phyloP scores from a whole-genome alignment of 2,329 filamentous ascomycete species.

The Aspergillus sp. region DNA sequence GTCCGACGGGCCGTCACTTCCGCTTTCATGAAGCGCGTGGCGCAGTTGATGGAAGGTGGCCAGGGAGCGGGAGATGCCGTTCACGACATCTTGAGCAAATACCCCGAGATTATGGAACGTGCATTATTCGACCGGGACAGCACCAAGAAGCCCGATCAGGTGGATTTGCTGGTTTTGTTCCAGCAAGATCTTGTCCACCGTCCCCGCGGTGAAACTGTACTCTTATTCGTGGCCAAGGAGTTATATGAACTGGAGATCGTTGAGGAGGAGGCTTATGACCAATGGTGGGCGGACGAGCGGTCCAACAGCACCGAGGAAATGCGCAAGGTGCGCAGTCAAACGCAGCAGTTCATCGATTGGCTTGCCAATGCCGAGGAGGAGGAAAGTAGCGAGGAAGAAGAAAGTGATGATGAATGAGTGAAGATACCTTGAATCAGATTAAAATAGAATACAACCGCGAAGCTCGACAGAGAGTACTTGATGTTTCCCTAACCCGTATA shows the following conservation, averaged over 20 bases:
- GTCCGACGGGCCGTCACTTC: constrained; percentile 83
- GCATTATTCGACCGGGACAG: constrained; percentile 59
- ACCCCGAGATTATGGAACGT: constrained; percentile 61
- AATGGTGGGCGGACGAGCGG: constrained; percentile 81
- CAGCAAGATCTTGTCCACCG: constrained; percentile 74
- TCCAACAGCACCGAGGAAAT: constrained; percentile 68
- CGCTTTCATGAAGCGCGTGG: constrained; percentile 79
- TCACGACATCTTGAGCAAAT: constrained; percentile 61
- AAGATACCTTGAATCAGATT: not conserved
- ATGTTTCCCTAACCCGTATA: too few species aligned
- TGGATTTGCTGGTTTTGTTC: constrained; percentile 78
- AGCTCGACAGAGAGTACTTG: not conserved
- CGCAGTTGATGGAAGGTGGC: constrained; percentile 62
- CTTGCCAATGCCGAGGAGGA: constrained; percentile 73
- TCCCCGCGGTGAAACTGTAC: constrained; percentile 63
- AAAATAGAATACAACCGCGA: not conserved
- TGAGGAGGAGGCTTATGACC: constrained; percentile 82
- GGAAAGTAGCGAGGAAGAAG: constrained; percentile 59
- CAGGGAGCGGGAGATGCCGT: constrained; percentile 66
- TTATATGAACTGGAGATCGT: constrained; percentile 81
- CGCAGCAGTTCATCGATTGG: constrained; percentile 79
- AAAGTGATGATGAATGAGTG: constrained; percentile 22
- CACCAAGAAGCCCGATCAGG: constrained; percentile 65
- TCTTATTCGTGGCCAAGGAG: constrained; percentile 78
- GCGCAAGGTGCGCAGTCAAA: constrained; percentile 69